A percentile compares a stretch with the other conserved stretches of the same genome.
phyloP scores from a whole-genome alignment of 148 eudicot genomes.

The Bassia scoparia region DNA sequence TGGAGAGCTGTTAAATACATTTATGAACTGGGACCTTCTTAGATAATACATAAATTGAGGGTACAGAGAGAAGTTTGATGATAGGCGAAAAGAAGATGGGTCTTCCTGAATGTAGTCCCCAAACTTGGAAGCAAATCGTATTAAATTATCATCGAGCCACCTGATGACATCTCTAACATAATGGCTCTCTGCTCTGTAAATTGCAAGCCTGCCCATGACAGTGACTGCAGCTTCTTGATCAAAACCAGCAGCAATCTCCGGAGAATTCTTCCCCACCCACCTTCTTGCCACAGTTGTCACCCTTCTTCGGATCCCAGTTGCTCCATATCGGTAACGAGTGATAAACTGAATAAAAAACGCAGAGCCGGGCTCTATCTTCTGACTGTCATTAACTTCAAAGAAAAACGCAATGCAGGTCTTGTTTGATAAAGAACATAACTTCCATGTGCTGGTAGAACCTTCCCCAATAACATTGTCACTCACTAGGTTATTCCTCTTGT shows the following conservation, averaged over 20 bases:
- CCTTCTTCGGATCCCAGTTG: constrained; percentile 64
- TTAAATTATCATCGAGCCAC: constrained; percentile 77
- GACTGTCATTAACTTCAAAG: constrained; percentile 65
- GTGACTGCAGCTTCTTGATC: constrained; percentile 97
- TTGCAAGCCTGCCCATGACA: constrained; percentile 77
- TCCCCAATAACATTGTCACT: constrained; percentile 74
- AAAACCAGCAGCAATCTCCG: constrained; percentile 80
- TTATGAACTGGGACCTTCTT: constrained; percentile 87
- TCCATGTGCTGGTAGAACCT: constrained; percentile 79
- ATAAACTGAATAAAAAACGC: constrained; percentile 92
- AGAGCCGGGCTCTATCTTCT: constrained; percentile 69
- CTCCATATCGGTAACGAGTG: constrained; percentile 62
- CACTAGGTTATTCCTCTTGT: constrained; percentile 54
- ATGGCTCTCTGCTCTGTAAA: constrained; percentile 51
- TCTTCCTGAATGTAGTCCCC: constrained; percentile 89
- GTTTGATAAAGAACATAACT: constrained; percentile 60
- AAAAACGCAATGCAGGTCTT: constrained; percentile 84
- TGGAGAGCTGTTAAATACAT: constrained; percentile 87
- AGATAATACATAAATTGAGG: constrained; percentile 92
- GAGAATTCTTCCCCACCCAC: constrained; percentile 67
- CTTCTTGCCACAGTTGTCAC: constrained; percentile 96
- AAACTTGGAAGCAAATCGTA: constrained; percentile 65
- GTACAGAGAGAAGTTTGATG: constrained; percentile 80
- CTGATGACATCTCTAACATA: constrained; percentile 66
- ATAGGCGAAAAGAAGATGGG: constrained; percentile 80